Evolutionary conservation across 2,329 filamentous ascomycete species (phyloP), one percentile per base, ranked within the genome.

Genomic region (Triangularia setosa): DNA sequence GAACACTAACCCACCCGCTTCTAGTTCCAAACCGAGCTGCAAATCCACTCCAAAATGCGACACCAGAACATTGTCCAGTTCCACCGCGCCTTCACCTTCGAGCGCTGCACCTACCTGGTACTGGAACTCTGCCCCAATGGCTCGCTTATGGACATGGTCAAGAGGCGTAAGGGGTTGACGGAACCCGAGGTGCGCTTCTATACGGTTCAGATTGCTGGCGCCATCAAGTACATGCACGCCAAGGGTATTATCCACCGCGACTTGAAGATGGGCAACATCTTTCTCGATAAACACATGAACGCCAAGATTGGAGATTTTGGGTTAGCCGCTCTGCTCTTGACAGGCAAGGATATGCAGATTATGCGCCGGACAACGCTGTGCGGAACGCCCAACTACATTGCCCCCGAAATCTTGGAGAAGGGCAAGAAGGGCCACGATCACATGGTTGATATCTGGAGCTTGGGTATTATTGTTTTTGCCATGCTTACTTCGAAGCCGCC

Each of bases 281-380:
- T 99, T 73, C 83, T 99, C 60, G 95, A 99, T 76, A 87, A 87
- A 61, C 84, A 93, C 70, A 97, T 99, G 94, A 96, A 99, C 73
- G 90, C 97, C 72, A 99, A 99, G 76, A 92, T 99, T 72, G 95
- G 95, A 54, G 95, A 99, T 76, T 99, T 99, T 79, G 95, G 95
- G 2, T 83, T 99, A 62, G 95, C 95, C 28, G 95, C 96, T 27
- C 82, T 99, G 71, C 83, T 98, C 63, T 88, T 98, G 54, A 96
- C 93, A 9, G 92, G 94, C 73, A 93, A 90, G 75, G 95, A 99
- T 73, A 91, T 92, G 84, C 89, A 88, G 76, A 92, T 86, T 65
- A 87, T 87, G 72, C 87, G 95, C 68, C 86, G 96, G 72, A 97
- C 92, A 25, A 99, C 95, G 6, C 87, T 99, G 65, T 99, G 95